Conservation (phyloP, 73 alveolate genomes). For the Uronychia binucleata region DNA sequence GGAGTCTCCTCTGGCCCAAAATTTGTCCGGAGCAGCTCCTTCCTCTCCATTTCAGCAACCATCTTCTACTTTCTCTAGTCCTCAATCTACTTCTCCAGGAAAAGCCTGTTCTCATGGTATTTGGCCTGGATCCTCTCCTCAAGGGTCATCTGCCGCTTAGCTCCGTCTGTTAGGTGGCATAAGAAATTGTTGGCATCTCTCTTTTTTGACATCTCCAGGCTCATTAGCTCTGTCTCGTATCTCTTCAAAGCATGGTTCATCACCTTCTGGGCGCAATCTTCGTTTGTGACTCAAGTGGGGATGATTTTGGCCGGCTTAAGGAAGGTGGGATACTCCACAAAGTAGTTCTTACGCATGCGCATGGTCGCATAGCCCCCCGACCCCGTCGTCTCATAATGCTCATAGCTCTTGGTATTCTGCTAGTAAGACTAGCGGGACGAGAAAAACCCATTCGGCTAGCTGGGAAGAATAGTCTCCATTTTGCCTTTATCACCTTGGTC, state of each 20-base stretch:
- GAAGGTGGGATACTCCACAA: neutral
- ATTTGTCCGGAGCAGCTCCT: neutral
- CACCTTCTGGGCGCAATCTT: neutral
- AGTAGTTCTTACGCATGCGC: neutral
- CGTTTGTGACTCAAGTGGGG: neutral
- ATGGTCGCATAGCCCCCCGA: neutral
- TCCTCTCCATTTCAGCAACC: neutral
- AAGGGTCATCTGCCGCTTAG: neutral
- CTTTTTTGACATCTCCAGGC: neutral
- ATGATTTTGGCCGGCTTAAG: neutral
- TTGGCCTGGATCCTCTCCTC: neutral
- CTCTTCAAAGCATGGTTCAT: neutral
- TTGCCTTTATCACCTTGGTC: too few species aligned
- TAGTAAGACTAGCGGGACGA: neutral
- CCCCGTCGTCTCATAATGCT: neutral
- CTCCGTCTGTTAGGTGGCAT: neutral
- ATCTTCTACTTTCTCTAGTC: neutral
- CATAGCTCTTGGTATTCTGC: neutral
- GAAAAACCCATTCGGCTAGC: too few species aligned
- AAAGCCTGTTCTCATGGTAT: neutral
- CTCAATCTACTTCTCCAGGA: neutral
- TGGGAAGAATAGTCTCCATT: too few species aligned
- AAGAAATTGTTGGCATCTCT: neutral
- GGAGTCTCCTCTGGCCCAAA: neutral
- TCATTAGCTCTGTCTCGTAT: neutral